phyloP scores from a whole-genome alignment of 345 rosid genomes.

The Populus simonii region DNA sequence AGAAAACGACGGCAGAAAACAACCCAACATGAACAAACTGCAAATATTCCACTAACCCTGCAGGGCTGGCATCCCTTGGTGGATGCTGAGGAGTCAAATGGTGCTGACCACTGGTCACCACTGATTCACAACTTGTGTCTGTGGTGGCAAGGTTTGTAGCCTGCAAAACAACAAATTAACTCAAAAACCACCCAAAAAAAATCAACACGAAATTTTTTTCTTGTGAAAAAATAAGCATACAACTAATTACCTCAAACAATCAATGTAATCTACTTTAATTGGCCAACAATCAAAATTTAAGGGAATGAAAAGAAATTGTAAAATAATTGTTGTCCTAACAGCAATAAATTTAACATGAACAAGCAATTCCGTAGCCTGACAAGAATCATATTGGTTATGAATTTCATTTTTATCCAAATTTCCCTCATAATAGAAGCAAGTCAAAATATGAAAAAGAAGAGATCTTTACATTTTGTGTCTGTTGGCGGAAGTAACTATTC shows the following conservation, averaged over 20 bases:
- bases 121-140: slow-evolving; percentile 98
- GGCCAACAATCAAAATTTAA: neutral
- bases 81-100: slow-evolving; percentile 93
- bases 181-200: neutral
- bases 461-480: slow-evolving; percentile 66
- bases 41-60: slow-evolving; percentile 65
- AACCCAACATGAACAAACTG: slow-evolving; percentile 27
- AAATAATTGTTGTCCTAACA: neutral
- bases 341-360: neutral
- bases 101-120: slow-evolving; percentile 96
- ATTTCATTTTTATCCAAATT: neutral
- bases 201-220: neutral
- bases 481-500: slow-evolving; percentile 95
- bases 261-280: neutral
- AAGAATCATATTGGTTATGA: neutral
- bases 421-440: neutral
- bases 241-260: neutral
- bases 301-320: neutral
- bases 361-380: neutral
- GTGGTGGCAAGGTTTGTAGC: slow-evolving; percentile 75
- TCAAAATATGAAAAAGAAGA: neutral
- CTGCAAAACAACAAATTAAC: slow-evolving; percentile 39
- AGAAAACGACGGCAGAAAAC: slow-evolving; percentile 31
- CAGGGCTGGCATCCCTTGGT: slow-evolving; percentile 99
- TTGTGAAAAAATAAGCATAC: neutral